phyloP scores from a whole-genome alignment of 768 basidiomycete species.

The Leccinum broughii region DNA sequence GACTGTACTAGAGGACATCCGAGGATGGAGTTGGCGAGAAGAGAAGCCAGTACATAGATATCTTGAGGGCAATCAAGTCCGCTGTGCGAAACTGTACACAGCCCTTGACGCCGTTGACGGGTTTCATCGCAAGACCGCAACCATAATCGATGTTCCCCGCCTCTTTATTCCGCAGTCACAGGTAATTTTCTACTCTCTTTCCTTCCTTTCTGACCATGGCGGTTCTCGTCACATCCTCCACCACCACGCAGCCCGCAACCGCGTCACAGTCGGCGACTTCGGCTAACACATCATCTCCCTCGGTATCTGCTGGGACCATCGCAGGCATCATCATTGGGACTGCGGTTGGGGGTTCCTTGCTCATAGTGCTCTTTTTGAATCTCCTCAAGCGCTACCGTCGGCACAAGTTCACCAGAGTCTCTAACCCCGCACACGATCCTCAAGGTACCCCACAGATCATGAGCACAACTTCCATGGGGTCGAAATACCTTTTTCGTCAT shows the following conservation, averaged over 20 bases:
- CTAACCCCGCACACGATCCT: conserved; percentile 10
- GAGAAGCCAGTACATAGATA: not conserved
- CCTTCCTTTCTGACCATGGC: conserved; percentile 13
- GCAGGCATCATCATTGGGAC: conserved; percentile 26
- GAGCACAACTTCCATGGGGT: not conserved
- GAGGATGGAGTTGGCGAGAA: no score
- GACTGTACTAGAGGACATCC: not conserved
- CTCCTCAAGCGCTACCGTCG: conserved; percentile 12
- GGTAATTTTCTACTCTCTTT: not conserved
- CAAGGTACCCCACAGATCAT: not conserved
- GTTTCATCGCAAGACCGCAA: not conserved
- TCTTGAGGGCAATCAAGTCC: conserved; percentile 3
- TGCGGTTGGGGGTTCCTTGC: conserved; percentile 13
- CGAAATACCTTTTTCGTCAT: conserved; percentile 4
- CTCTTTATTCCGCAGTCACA: not conserved
- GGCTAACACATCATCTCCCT: not conserved
- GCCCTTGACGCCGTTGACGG: conserved; percentile 2
- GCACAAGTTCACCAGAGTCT: conserved; percentile 19
- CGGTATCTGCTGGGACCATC: conserved; percentile 12
- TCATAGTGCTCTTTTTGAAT: conserved; percentile 14
- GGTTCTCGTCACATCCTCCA: conserved; percentile 5
- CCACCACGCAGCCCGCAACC: conserved; percentile 4
- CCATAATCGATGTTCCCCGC: not conserved
- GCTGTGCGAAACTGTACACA: conserved; percentile 15
- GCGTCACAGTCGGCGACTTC: not conserved